These are phyloP conservation scores for Exophiala mesophila DNA, from an alignment of 2,329 filamentous ascomycete genomes.

Conservation along the genomic window DNA sequence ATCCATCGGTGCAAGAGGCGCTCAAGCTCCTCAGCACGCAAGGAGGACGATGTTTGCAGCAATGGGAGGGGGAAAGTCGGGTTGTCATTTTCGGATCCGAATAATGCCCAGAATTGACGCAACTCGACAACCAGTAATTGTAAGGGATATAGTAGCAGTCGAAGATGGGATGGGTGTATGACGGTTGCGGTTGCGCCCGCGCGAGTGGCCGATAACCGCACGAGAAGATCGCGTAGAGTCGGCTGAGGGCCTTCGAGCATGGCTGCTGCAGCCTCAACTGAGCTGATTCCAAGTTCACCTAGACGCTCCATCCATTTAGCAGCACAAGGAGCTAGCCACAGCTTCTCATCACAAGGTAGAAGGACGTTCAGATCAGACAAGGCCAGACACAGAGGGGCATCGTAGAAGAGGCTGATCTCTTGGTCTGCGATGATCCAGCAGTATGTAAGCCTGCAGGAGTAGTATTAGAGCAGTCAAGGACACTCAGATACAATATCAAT, in stretches of 20 bases:
- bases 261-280: neutral
- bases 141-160: constrained; percentile 2
- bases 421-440: neutral
- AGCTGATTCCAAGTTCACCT: no score
- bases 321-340: constrained; percentile 1
- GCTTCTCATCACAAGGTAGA: neutral
- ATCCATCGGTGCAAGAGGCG: constrained; percentile 5
- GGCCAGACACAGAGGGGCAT: neutral
- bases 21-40: constrained; percentile 1
- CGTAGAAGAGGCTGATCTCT: constrained; percentile 3
- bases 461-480: no score
- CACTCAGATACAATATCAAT: no score
- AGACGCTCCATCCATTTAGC: neutral
- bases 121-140: neutral
- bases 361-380: neutral
- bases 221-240: constrained; percentile 4
- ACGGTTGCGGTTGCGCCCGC: neutral
- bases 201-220: neutral
- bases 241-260: constrained; percentile 4
- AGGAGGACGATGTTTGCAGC: neutral
- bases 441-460: constrained; percentile 1
- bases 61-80: neutral
- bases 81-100: neutral
- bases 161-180: neutral
- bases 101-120: neutral